Evolutionary conservation across 805 yeast genomes (phyloP).

Genomic region (Nadsonia fulvescens): DNA sequence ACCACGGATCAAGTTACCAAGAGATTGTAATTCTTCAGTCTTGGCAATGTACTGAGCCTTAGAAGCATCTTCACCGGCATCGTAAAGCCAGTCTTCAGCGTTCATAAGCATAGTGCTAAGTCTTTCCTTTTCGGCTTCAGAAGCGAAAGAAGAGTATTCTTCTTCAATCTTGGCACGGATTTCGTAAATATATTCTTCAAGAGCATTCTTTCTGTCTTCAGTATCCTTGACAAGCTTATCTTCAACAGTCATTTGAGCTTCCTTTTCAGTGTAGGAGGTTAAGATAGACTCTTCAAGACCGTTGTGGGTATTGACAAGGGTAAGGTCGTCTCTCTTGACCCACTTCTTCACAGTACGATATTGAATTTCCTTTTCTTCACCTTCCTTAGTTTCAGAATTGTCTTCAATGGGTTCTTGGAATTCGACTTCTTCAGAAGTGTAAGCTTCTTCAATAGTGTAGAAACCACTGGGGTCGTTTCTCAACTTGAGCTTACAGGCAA

Average conservation of each 20-base stretch:
- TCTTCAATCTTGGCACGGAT: constrained; percentile 94
- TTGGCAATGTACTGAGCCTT: constrained; percentile 96
- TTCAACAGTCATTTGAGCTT: constrained; percentile 65
- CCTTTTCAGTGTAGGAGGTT: constrained; percentile 57
- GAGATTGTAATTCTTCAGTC: constrained; percentile 88
- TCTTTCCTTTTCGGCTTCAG: constrained; percentile 74
- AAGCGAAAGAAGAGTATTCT: constrained; percentile 71
- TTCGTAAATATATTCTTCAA: constrained; percentile 96
- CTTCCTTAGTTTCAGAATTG: constrained; percentile 32
- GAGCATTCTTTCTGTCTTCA: constrained; percentile 94
- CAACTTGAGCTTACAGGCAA: constrained; percentile 81
- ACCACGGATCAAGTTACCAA: constrained; percentile 90
- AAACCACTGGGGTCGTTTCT: constrained; percentile 96
- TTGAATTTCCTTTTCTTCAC: constrained; percentile 51
- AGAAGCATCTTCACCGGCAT: constrained; percentile 88
- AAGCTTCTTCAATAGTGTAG: constrained; percentile 84
- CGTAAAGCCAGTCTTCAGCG: constrained; percentile 97
- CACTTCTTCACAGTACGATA: constrained; percentile 81
- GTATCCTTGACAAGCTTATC: constrained; percentile 97
- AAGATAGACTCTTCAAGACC: constrained; percentile 44
- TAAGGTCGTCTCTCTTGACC: constrained; percentile 75
- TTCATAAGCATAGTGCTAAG: constrained; percentile 54
- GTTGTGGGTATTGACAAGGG: constrained; percentile 35
- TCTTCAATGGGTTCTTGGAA: constrained; percentile 77
- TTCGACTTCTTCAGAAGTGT: constrained; percentile 80